Base-by-base conservation (phyloP, 2,329 filamentous ascomycete species). In the Botrytis porri region DNA sequence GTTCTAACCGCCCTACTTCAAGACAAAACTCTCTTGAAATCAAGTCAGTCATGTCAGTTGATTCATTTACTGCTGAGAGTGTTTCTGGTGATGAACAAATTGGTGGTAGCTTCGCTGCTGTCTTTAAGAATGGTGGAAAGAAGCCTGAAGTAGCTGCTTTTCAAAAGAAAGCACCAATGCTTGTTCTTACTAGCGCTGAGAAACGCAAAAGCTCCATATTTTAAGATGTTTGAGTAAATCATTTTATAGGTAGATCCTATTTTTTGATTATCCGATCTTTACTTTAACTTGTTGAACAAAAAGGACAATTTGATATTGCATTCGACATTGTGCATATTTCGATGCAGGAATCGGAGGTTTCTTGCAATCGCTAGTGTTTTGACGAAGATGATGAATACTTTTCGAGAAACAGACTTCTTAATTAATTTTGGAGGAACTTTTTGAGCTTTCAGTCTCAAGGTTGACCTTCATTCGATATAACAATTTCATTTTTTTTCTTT, bases 171-270 rank as follows among this genome's bases (percentile, higher is more conserved):
- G 92, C 92, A 78, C 92, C 94, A 71, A 92, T 94, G 86, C 89
- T 97, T 80, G 92, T 98, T 77, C 88, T 98, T 77, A 95, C 93
- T 77, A 95, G 91, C 82, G 92, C 90, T 75, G 94, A 97, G 86
- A 97, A 97, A 89, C 92, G 94, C 83, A 97, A 94, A 87, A 92
- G 88, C 83, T 85, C 87, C 74, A 83, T 88, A 80, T 88, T 87
- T 80, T 91, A 85, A 84, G 76, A 65, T 57, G n/a, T 73, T 37
- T 57, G 41, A 70, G 72, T 73, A 70, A 29, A 32, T 51, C 48
- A 77, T 72, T 66, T 73, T 78, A 67, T 76, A 78, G 79, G 80
- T 81, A 79, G 80, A 81, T 80, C 80, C 78, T 76, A 75, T 70
- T 73, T 73, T 73, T 66, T 78, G 77, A 77, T 77, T 74, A 77